Evolutionary conservation across 768 basidiomycete species (phyloP).

Genomic region (Leccinum boreale): DNA sequence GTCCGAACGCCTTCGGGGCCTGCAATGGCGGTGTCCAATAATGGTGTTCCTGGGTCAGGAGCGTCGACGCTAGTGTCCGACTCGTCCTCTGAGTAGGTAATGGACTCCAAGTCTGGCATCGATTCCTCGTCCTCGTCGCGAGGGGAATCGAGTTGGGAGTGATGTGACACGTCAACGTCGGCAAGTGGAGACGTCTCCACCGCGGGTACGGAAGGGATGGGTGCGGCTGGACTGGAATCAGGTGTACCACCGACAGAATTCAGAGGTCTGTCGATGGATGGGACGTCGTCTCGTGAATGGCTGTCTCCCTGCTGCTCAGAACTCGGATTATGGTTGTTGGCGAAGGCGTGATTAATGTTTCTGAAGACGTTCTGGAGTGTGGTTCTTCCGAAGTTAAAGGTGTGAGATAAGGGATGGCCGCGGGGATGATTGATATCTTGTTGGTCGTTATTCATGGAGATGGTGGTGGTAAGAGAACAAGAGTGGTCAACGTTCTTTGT

Average conservation of each 20-base stretch:
- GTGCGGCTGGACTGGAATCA: neutral
- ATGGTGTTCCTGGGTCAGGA: conserved; percentile 28
- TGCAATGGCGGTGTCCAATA: conserved; percentile 18
- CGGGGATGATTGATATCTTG: conserved; percentile 6
- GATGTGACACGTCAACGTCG: conserved; percentile 8
- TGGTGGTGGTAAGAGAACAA: conserved; percentile 22
- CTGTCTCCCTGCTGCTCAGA: neutral
- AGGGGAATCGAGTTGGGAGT: conserved; percentile 1
- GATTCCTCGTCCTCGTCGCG: conserved; percentile 35
- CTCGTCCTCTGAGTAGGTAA: conserved; percentile 38
- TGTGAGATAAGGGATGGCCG: conserved; percentile 9
- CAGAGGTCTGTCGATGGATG: conserved; percentile 4
- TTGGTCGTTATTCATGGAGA: conserved; percentile 20
- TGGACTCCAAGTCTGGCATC: conserved; percentile 41
- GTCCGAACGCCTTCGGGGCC: conserved; percentile 29
- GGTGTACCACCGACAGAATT: neutral
- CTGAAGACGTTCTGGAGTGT: conserved; percentile 30
- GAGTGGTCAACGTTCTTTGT: conserved; percentile 7
- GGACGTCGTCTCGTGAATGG: neutral
- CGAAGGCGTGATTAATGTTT: conserved; percentile 32
- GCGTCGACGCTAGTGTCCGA: conserved; percentile 30
- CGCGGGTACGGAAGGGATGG: conserved; percentile 1
- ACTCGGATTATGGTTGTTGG: conserved; percentile 3
- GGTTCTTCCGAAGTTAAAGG: conserved; percentile 25
- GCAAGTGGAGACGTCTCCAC: neutral